These are phyloP conservation scores for Pythium utonaiense DNA, from an alignment of 352 stramenopile species.

Conservation along the genomic window DNA sequence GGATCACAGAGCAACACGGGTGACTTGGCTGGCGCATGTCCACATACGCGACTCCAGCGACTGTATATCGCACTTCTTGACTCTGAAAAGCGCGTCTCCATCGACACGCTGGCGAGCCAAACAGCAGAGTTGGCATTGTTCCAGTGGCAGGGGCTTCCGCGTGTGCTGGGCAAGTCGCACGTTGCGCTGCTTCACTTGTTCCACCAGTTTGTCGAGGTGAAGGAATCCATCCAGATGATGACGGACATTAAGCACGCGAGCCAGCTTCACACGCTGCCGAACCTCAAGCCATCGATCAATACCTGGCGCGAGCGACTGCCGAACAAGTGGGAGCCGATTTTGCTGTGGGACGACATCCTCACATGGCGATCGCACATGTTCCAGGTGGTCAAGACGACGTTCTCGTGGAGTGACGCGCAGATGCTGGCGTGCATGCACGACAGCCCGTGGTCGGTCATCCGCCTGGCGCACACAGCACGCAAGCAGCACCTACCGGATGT, in stretches of 20 bases:
- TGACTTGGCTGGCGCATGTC: conserved; percentile 36
- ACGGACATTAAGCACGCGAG: conserved; percentile 82
- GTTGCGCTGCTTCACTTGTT: conserved; percentile 85
- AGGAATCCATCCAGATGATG: conserved; percentile 92
- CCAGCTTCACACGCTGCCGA: conserved; percentile 78
- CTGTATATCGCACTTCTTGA: conserved; percentile 89
- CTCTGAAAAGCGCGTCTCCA: conserved; percentile 63
- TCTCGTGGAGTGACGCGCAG: conserved; percentile 85
- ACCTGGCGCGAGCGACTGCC: conserved; percentile 91
- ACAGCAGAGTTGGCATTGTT: conserved; percentile 80
- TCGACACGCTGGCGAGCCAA: conserved; percentile 66
- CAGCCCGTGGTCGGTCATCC: conserved; percentile 91
- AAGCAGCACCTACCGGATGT: conserved; percentile 90
- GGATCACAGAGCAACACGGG: conserved; percentile 37
- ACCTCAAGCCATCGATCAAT: conserved; percentile 90
- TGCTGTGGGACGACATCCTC: conserved; percentile 92
- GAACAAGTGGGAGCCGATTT: conserved; percentile 92
- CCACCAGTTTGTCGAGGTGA: conserved; percentile 91
- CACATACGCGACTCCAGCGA: conserved; percentile 73
- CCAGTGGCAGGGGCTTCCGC: conserved; percentile 88
- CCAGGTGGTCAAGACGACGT: conserved; percentile 86
- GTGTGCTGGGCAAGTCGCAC: conserved; percentile 70
- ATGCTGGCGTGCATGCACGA: conserved; percentile 91
- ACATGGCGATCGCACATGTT: conserved; percentile 94
- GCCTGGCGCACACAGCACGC: conserved; percentile 85